Base-by-base conservation (phyloP, 1,284 basidiomycete genomes). In the Tylopilus sp. region DNA sequence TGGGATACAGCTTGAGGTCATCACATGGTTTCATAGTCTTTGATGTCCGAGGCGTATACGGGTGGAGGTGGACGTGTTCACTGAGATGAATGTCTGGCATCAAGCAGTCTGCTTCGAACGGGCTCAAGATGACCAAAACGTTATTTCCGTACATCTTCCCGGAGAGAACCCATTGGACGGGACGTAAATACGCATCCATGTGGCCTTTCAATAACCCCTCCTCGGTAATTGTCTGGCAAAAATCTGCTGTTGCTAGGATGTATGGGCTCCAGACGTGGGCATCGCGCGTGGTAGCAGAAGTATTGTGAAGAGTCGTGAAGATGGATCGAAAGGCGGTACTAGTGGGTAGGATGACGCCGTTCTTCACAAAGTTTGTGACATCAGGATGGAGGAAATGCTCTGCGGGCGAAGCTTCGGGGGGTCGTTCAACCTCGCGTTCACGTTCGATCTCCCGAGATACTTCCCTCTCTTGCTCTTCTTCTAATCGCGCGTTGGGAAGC, bases 391-490 rank as follows among this genome's bases (percentile, higher is more conserved):
- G 13, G 1, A 15, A 15, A 33, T 79, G 77, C 5, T 8, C 16
- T 16, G 71, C 71, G 1, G 75, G 63, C 9, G 19, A 16, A 19
- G 58, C 69, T 54, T 54, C 67, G 3, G 67, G 69, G 9, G 82
- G 81, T 12, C 77, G 69, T 63, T 83, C 73, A 9, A 80, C 72
- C 53, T 83, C 74, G 4, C 70, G 73, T 65, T 84, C 82, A n/a
- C 67, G 69, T 65, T 84, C 82, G 2, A 78, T 67, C 66, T 85
- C 83, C 53, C 82, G 80, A n/a, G 62, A 69, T 4, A 84, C 74
- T 67, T 86, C 84, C 29, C 82, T 73, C 65, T 85, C 84, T 63
- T 85, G 83, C 58, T 86, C 84, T 66, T 85, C 83, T 13, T 79
- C 80, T 53, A 82, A 65, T 24, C 67, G 56, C 16, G 63, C 58